Evolutionary conservation across 1,284 basidiomycete species (phyloP), one percentile per base, ranked within the genome.

Genomic region (Ustilago loliicola): DNA sequence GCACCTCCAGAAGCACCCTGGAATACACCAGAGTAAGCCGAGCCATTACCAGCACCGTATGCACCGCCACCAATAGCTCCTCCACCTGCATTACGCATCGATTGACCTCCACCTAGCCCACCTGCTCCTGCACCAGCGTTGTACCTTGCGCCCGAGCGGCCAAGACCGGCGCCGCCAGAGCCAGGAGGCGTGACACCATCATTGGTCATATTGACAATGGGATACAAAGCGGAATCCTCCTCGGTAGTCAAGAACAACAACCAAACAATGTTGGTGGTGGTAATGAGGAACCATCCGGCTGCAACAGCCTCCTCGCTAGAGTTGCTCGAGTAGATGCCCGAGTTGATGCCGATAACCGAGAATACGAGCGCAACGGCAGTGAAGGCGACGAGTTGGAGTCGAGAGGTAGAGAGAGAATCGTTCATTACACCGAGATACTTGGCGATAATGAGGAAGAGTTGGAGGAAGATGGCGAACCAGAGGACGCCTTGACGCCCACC

Each of bases 241-340:
- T 98, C 96, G 1, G 95, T 93, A 5, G 96, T 96, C 86, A 99
- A 94, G 89, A 94, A 98, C 73, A 98, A 90, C 23, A 97, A 90
- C 96, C 96, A 98, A 72, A 98, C 87, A 85, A 98, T 88, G 82
- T 90, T 88, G 59, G 95, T 93, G 72, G 98, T 91, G 36, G 94
- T 90, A 62, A 96, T 90, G 75, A 99, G 91, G 82, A 99, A 91
- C 93, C 94, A 98, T 75, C 96, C 96, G 6, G 94, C 95, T 30
- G 93, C 93, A 88, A 94, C 91, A 6, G 95, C 94, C 74, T 77
- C 56, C 48, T 76, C 61, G 51, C 52, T 36, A 21, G 65, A 63
- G 36, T 51, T 29, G 29, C 45, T 13, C 13, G 63, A 53, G 63
- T 86, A 86, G 65, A 87, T 76, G 34, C 76, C 85, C 59, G 88